Evolutionary conservation across 2,329 filamentous ascomycete genomes (phyloP).

Genomic region (Cladosporium phlei): DNA sequence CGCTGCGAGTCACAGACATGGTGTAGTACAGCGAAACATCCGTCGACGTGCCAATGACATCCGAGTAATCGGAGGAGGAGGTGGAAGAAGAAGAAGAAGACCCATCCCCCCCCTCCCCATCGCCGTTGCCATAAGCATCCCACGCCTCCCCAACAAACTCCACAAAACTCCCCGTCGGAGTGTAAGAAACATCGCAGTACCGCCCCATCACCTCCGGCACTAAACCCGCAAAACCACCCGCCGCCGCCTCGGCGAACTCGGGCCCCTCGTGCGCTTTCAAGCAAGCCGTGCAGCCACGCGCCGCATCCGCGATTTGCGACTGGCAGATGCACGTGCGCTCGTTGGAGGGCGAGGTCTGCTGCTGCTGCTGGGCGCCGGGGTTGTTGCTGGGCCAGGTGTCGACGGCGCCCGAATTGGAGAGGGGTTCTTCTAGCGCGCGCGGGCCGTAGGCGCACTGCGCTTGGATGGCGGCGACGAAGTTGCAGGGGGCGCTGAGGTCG

Average conservation of each 20-base stretch:
- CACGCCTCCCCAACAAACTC: neutral
- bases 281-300: constrained; percentile 1
- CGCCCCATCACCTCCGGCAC: neutral
- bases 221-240: too few species aligned
- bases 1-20: neutral
- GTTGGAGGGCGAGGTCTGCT: neutral
- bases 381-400: neutral
- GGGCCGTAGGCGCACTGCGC: neutral
- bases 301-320: neutral
- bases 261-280: neutral
- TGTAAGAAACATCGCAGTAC: neutral
- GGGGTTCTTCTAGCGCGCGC: neutral
- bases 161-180: too few species aligned
- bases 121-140: neutral
- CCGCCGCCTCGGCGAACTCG: too few species aligned
- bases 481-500: neutral
- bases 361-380: neutral
- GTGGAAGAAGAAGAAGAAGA: neutral
- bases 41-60: neutral
- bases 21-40: neutral
- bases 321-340: constrained; percentile 3
- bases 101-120: neutral
- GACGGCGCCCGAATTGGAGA: too few species aligned
- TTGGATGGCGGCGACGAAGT: neutral
- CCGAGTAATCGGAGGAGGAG: neutral